Evolutionary conservation across 2,329 filamentous ascomycete species (phyloP).

Genomic region (Fusarium palustre): DNA sequence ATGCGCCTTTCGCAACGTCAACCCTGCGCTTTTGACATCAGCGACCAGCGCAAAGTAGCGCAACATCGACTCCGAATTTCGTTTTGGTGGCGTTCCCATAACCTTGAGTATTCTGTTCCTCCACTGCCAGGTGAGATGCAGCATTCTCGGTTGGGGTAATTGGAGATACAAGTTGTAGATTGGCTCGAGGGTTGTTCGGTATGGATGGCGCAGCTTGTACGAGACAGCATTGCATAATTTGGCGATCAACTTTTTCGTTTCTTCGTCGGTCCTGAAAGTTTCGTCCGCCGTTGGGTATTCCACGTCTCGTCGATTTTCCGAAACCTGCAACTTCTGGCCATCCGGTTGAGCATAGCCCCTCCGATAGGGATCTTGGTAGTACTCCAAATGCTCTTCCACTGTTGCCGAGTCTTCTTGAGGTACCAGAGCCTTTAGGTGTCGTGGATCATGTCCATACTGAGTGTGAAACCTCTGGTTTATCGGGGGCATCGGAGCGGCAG

Average conservation of each 20-base stretch:
- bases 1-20: constrained; percentile 74
- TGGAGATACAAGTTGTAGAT: constrained; percentile 63
- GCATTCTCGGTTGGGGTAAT: constrained; percentile 65
- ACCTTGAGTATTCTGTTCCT: constrained; percentile 75
- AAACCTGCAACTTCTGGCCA: constrained; percentile 62
- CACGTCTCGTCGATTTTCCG: constrained; percentile 62
- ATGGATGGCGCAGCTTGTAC: constrained; percentile 57
- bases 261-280: constrained; percentile 51
- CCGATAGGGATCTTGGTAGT: constrained; percentile 65
- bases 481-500: constrained; percentile 28
- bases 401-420: constrained; percentile 60
- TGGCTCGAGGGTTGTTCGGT: constrained; percentile 54
- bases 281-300: constrained; percentile 60
- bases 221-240: constrained; percentile 58
- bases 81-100: constrained; percentile 72
- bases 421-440: constrained; percentile 66
- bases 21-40: constrained; percentile 80
- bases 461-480: constrained; percentile 25
- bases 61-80: constrained; percentile 73
- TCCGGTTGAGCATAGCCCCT: constrained; percentile 65
- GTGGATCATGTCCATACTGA: constrained; percentile 43
- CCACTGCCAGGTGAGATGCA: constrained; percentile 61
- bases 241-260: constrained; percentile 52
- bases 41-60: constrained; percentile 86
- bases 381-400: constrained; percentile 65